Percentiles rank a stretch among this genome's conserved stretches.
Conservation (phyloP, 108 stramenopile genomes). For the Cyclotella kingstonii region DNA sequence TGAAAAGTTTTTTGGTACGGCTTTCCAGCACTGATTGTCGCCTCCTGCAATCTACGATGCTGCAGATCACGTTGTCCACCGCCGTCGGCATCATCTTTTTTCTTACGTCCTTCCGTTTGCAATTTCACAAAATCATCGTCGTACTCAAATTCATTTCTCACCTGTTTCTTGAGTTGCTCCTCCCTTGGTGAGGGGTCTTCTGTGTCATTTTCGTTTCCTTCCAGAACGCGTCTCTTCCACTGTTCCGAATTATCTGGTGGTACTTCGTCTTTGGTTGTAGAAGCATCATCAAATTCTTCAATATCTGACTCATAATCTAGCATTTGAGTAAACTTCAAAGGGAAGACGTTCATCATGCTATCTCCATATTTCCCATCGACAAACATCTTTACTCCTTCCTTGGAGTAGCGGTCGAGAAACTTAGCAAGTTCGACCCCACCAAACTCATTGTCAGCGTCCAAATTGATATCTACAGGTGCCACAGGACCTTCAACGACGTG, state of each 20-base stretch:
- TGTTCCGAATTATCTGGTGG: slow-evolving; percentile 18
- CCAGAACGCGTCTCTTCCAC: too few species aligned
- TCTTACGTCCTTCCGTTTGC: slow-evolving; percentile 19
- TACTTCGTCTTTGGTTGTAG: too few species aligned
- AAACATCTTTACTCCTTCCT: slow-evolving; percentile 19
- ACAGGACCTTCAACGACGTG: slow-evolving; percentile 82
- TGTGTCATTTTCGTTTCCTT: slow-evolving; percentile 9
- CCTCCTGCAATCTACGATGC: slow-evolving; percentile 3
- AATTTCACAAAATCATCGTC: slow-evolving; percentile 47
- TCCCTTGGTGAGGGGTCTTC: slow-evolving; percentile 23
- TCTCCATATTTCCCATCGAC: slow-evolving; percentile 1
- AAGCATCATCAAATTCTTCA: slow-evolving; percentile 34
- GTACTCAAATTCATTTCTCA: slow-evolving; percentile 27
- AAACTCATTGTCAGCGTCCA: slow-evolving; percentile 24
- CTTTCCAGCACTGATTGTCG: slow-evolving; percentile 41
- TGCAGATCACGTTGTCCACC: neutral
- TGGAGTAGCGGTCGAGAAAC: slow-evolving; percentile 6
- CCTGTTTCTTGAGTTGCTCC: slow-evolving; percentile 5
- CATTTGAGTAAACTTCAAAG: slow-evolving; percentile 22
- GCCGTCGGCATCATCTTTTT: neutral
- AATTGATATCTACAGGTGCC: slow-evolving; percentile 34
- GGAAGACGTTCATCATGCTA: slow-evolving; percentile 1
- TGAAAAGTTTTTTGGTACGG: slow-evolving; percentile 55
- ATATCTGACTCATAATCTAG: slow-evolving; percentile 58
- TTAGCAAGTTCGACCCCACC: slow-evolving; percentile 17